Evolutionary conservation across 2,329 filamentous ascomycete species (phyloP), one percentile per base, ranked within the genome.

Genomic region (Cytospora schulzeri): DNA sequence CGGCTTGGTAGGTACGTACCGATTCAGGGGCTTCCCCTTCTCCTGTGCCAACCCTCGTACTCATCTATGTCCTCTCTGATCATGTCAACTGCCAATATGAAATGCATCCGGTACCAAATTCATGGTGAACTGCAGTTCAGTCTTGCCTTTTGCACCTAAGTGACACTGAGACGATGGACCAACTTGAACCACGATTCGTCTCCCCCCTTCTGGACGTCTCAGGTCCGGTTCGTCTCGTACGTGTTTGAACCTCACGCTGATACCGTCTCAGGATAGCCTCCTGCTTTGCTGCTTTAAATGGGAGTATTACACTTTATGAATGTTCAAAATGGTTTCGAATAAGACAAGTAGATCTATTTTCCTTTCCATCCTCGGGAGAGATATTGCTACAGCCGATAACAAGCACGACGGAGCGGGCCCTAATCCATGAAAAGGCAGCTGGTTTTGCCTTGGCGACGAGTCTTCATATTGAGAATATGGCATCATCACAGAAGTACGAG

Each of bases 401-500:
- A 31, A 31, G 29, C 4, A 31, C 29, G 29, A 31, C 29, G 29
- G 29, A 31, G 4, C 29, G 29, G 29, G 29, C 29, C 9, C 29
- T 5, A 31, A 31, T 31, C 9, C 29, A 52, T 29, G 2, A 45
- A n/a, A n/a, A n/a, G 58, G 62, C 62, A 62, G 59, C 65, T 62
- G 58, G 62, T 57, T 33, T 62, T 62, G 35, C 41, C 65, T 29
- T 35, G 45, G n/a, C n/a, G n/a, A n/a, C n/a, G n/a, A n/a, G n/a
- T n/a, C n/a, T n/a, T n/a, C n/a, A n/a, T n/a, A n/a, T 26, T 29
- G 22, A 26, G 57, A 52, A 22, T n/a, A 66, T 62, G 62, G 62
- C 58, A 28, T 62, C 62, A 28, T 59, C 62, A 26, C 66, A 66
- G 59, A 72, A 74, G 62, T 76, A 77, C 69, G 69, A 72, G 53